A percentile compares a stretch with the other conserved stretches of the same genome.
Conservation (phyloP, 208 protist species). For the Borovskyia barvae region DNA sequence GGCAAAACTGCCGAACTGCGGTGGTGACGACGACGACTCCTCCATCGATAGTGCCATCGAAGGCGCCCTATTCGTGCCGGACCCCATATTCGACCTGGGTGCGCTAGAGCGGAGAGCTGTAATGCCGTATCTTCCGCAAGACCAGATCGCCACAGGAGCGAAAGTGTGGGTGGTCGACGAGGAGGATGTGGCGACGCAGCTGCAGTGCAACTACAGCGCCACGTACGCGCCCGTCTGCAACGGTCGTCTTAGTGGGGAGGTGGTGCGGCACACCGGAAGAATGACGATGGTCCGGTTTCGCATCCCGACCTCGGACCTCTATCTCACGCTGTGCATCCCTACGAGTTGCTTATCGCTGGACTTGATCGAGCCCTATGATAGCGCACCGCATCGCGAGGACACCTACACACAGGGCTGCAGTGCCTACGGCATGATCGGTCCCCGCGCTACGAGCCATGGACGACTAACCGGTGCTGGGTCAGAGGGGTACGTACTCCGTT, state of each 20-base stretch:
- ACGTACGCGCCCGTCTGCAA: slow-evolving; percentile 74
- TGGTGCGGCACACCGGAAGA: slow-evolving; percentile 55
- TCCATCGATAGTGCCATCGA: slow-evolving; percentile 25
- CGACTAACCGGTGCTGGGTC: neutral
- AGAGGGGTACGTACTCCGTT: slow-evolving; percentile 9
- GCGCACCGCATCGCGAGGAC: slow-evolving; percentile 16
- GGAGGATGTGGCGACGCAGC: slow-evolving; percentile 71
- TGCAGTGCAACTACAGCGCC: slow-evolving; percentile 55
- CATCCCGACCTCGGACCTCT: slow-evolving; percentile 23
- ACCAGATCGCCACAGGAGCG: slow-evolving; percentile 37
- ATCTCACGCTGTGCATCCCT: slow-evolving; percentile 55
- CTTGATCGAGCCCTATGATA: slow-evolving; percentile 59
- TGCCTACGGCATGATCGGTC: slow-evolving; percentile 47
- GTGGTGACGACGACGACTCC: slow-evolving; percentile 5
- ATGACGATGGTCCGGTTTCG: slow-evolving; percentile 67
- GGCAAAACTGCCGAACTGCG: slow-evolving; percentile 14
- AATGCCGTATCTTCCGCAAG: slow-evolving; percentile 44
- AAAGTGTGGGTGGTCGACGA: slow-evolving; percentile 82
- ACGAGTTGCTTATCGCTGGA: slow-evolving; percentile 59
- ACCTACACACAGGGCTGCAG: slow-evolving; percentile 28
- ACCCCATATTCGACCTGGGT: slow-evolving; percentile 51
- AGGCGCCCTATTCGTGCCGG: slow-evolving; percentile 57
- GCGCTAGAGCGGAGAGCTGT: slow-evolving; percentile 30
- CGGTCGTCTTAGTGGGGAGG: slow-evolving; percentile 47
- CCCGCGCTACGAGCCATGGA: slow-evolving; percentile 20